These are phyloP conservation scores for Conticribra weissflogii DNA, from an alignment of 108 stramenopile species.

Conservation along the genomic window DNA sequence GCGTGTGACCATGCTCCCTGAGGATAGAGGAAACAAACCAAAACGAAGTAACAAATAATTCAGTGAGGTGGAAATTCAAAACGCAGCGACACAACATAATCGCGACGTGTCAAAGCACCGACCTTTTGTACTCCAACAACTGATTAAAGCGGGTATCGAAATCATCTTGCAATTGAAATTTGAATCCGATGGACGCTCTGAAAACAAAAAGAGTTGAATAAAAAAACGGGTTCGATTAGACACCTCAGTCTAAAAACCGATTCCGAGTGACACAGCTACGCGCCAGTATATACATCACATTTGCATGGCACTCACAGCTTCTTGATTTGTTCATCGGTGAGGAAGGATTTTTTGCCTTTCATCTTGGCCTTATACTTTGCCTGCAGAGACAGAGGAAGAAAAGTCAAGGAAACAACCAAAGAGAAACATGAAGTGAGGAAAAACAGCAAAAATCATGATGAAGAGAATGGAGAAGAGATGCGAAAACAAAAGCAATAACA, in stretches of 20 bases:
- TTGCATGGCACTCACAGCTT: background rate
- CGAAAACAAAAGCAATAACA: background rate
- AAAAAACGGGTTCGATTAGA: too few relatives aligned
- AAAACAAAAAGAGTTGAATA: too few relatives aligned
- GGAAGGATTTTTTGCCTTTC: background rate
- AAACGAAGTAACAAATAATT: too few relatives aligned
- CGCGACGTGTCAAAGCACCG: too few relatives aligned
- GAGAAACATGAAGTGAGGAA: too few relatives aligned
- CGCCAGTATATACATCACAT: too few relatives aligned
- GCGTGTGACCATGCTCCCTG: background rate
- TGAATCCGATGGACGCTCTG: background rate
- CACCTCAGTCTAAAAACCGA: too few relatives aligned
- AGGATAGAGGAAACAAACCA: background rate
- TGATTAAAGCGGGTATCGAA: background rate
- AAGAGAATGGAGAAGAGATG: background rate
- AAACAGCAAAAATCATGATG: background rate
- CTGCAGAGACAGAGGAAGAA: background rate
- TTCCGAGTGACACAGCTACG: too few relatives aligned
- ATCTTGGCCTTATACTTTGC: background rate
- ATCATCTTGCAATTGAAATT: background rate
- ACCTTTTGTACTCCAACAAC: background rate
- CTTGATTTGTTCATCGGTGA: background rate
- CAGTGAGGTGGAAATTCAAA: too few relatives aligned
- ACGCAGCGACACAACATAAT: too few relatives aligned
- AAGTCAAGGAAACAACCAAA: too few relatives aligned